A percentile compares a stretch with the other conserved stretches of the same genome.
Evolutionary conservation across 257 asterid species (phyloP).

Genomic region (Przewalskia tangutica): DNA sequence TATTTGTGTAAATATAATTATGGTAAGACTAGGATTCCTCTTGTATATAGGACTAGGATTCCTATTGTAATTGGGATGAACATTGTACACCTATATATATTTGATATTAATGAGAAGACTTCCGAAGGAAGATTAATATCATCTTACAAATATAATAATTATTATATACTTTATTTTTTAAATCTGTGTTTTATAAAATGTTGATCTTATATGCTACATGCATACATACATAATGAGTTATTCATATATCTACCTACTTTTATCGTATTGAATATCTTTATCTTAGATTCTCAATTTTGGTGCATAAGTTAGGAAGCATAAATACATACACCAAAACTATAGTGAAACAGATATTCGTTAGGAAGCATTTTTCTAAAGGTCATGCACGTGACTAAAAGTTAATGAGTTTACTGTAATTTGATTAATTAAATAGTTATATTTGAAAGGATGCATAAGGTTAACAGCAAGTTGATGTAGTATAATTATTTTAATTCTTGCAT

Average conservation of each 20-base stretch:
- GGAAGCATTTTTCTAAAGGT: neutral
- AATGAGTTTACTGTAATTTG: neutral
- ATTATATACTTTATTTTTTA: neutral
- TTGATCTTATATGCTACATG: neutral
- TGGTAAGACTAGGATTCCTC: too few relatives aligned
- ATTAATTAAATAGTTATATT: neutral
- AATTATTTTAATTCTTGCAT: neutral
- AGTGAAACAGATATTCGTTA: neutral
- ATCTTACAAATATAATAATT: too few relatives aligned
- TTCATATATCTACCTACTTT: neutral
- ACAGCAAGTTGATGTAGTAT: neutral
- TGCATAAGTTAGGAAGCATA: too few relatives aligned
- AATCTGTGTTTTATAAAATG: neutral
- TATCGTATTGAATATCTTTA: neutral
- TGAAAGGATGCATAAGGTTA: neutral
- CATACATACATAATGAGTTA: neutral
- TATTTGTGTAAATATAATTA: too few relatives aligned
- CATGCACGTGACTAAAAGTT: neutral
- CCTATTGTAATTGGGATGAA: too few relatives aligned
- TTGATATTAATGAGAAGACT: too few relatives aligned
- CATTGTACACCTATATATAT: too few relatives aligned
- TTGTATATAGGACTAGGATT: too few relatives aligned
- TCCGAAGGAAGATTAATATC: too few relatives aligned
- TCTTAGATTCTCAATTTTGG: neutral
- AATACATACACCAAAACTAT: too few relatives aligned